Conservation (phyloP, 352 stramenopile species). For the Hyaloperonospora arabidopsidis region DNA sequence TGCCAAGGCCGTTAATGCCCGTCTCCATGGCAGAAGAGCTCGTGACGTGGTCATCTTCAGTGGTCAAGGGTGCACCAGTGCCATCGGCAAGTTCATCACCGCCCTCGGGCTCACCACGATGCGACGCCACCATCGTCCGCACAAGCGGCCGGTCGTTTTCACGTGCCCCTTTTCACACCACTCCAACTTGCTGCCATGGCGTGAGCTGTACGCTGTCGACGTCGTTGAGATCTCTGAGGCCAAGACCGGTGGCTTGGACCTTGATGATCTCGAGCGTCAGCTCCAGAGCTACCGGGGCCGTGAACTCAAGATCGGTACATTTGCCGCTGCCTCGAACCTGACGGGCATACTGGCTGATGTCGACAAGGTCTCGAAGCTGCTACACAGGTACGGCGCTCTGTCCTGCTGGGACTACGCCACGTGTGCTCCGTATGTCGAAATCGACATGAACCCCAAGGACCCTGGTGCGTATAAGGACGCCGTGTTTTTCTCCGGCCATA, state of each 20-base stretch:
- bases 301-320: constrained; percentile 79
- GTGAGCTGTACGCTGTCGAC: constrained; percentile 79
- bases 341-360: constrained; percentile 90
- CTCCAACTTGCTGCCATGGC: constrained; percentile 95
- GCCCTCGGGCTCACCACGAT: constrained; percentile 46
- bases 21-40: constrained; percentile 27
- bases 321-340: constrained; percentile 92
- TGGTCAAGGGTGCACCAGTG: constrained; percentile 80
- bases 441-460: constrained; percentile 93
- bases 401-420: constrained; percentile 95
- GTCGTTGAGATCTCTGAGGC: constrained; percentile 70
- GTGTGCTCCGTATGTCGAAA: constrained; percentile 86
- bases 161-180: constrained; percentile 94
- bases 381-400: constrained; percentile 89
- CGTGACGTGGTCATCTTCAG: constrained; percentile 94
- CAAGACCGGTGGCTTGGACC: constrained; percentile 40
- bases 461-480: constrained; percentile 82
- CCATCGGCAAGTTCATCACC: constrained; percentile 73
- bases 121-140: constrained; percentile 13
- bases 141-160: constrained; percentile 80
- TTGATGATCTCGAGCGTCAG: constrained; percentile 41
- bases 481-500: constrained; percentile 94
- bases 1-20: constrained; percentile 77
- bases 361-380: constrained; percentile 73
- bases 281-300: constrained; percentile 44